phyloP scores from a whole-genome alignment of 345 rosid genomes.

The Reutealis trisperma region DNA sequence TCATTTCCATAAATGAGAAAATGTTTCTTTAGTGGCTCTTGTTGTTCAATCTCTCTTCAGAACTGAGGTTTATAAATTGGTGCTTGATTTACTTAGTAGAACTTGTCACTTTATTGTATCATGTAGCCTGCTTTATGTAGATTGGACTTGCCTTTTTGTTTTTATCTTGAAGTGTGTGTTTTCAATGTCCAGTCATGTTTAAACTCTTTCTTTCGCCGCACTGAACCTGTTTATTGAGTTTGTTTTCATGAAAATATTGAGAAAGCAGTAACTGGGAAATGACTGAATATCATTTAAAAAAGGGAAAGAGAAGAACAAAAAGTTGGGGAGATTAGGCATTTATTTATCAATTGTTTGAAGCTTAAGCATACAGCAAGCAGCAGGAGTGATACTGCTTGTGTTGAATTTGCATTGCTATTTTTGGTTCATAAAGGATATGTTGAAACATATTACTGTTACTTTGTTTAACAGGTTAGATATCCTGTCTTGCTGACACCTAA shows the following conservation, averaged over 20 bases:
- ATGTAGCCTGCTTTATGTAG: background rate
- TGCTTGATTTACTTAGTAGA: background rate
- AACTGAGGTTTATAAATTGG: background rate
- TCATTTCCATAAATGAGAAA: background rate
- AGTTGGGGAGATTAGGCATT: background rate
- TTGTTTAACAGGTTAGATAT: constrained; percentile 70
- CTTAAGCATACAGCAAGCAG: background rate
- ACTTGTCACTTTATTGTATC: background rate
- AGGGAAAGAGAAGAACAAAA: background rate
- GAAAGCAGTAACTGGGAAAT: background rate
- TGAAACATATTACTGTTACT: constrained; percentile 16
- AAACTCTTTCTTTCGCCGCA: background rate
- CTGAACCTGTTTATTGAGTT: no score
- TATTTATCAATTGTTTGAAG: no score
- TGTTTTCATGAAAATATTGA: background rate
- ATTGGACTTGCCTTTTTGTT: background rate
- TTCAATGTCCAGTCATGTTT: background rate
- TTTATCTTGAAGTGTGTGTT: background rate
- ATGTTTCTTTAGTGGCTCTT: background rate
- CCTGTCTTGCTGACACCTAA: constrained; percentile 87
- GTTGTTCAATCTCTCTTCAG: background rate
- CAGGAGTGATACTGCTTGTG: background rate
- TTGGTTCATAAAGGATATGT: background rate
- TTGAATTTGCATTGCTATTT: background rate
- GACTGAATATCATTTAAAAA: background rate